Evolutionary conservation across 148 eudicot species (phyloP).

Genomic region (Beta vulgaris): DNA sequence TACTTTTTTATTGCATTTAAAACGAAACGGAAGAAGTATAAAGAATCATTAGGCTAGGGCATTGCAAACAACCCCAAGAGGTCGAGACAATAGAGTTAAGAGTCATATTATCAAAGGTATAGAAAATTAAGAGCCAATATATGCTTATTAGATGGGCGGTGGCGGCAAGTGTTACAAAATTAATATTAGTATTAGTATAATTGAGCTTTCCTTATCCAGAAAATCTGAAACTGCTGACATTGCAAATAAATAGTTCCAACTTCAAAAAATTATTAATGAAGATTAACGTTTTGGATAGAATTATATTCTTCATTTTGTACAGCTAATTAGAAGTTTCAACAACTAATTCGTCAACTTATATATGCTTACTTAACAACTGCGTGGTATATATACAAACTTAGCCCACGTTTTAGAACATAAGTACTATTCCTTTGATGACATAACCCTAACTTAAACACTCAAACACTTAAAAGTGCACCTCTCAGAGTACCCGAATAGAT

Average conservation of each 20-base stretch:
- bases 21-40: no score
- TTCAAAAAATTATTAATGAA: not conserved
- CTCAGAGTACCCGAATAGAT: conserved; percentile 29
- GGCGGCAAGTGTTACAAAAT: not conserved
- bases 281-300: not conserved
- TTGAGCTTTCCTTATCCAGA: not conserved
- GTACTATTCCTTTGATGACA: not conserved
- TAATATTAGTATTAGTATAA: not conserved
- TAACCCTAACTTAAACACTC: conserved; percentile 10
- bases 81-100: not conserved
- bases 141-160: conserved; percentile 17
- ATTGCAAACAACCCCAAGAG: not conserved
- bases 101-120: not conserved
- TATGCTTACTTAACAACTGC: not conserved
- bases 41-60: not conserved
- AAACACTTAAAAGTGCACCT: conserved; percentile 19
- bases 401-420: not conserved
- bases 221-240: conserved; percentile 23
- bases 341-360: not conserved
- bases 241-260: not conserved
- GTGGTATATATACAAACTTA: not conserved
- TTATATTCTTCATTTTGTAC: no score
- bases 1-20: no score
- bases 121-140: not conserved
- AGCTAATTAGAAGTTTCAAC: not conserved